Conservation (phyloP, 306 rosid genomes). For the Lotus japonicus region DNA sequence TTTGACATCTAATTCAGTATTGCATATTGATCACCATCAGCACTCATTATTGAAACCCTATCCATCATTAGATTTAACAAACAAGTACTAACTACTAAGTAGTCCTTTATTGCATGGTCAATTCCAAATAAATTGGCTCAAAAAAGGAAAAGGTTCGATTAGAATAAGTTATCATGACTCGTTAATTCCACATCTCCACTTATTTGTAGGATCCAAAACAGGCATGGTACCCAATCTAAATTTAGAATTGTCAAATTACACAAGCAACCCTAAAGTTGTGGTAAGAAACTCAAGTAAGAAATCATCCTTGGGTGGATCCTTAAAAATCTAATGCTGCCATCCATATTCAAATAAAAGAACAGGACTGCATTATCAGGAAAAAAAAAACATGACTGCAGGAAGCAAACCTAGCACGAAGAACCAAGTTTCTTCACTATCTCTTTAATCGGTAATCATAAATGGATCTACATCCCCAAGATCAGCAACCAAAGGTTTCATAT, state of each 20-base stretch:
- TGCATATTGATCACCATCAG: too few relatives aligned
- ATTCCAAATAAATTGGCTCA: not conserved
- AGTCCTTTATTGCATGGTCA: not conserved
- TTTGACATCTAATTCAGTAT: too few relatives aligned
- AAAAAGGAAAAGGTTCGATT: not conserved
- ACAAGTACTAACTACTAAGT: too few relatives aligned
- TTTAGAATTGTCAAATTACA: constrained; percentile 4
- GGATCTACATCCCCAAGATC: constrained; percentile 93
- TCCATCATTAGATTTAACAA: too few relatives aligned
- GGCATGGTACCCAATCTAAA: constrained; percentile 8
- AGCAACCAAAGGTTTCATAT: constrained; percentile 66
- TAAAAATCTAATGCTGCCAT: constrained; percentile 22
- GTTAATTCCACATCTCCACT: constrained; percentile 18
- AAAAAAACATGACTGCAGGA: not conserved
- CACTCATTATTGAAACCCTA: too few relatives aligned
- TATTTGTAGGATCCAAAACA: constrained; percentile 25
- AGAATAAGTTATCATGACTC: not conserved
- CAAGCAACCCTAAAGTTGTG: not conserved
- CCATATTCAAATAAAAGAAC: constrained; percentile 7
- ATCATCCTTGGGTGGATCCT: constrained; percentile 13
- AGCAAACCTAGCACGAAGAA: constrained; percentile 12
- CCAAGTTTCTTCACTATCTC: not conserved
- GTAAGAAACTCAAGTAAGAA: not conserved
- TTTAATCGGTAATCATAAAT: constrained; percentile 60
- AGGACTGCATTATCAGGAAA: too few relatives aligned